Evolutionary conservation across 257 asterid genomes (phyloP).

Genomic region (Solanum virginianum): DNA sequence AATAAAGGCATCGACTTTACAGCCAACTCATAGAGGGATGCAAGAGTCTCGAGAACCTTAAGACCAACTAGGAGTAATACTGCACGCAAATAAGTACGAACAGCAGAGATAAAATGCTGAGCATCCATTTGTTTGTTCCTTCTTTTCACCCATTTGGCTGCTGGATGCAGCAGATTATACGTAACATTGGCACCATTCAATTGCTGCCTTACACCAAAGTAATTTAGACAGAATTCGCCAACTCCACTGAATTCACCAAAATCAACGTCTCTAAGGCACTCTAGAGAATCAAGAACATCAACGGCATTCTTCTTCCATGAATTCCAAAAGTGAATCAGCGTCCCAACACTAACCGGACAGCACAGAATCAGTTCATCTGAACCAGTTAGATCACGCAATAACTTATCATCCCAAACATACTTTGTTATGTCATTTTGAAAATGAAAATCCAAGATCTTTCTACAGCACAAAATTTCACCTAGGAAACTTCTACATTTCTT

Average conservation of each 20-base stretch:
- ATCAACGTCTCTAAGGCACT: conserved; percentile 5
- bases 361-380: conserved; percentile 11
- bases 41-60: conserved; percentile 28
- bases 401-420: conserved; percentile 20
- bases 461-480: conserved; percentile 22
- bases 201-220: conserved; percentile 42
- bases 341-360: conserved; percentile 19
- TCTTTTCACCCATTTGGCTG: conserved; percentile 33
- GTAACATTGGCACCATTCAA: neutral
- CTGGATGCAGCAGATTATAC: conserved; percentile 26
- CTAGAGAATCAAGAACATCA: conserved; percentile 19
- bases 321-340: conserved; percentile 35
- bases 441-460: conserved; percentile 38
- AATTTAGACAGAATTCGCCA: conserved; percentile 25
- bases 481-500: neutral
- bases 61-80: conserved; percentile 33
- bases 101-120: conserved; percentile 25
- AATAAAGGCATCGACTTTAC: neutral
- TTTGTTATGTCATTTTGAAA: conserved; percentile 4
- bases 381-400: neutral
- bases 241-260: neutral
- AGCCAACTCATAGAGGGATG: conserved; percentile 9
- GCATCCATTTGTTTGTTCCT: conserved; percentile 1
- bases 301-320: conserved; percentile 15
- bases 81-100: conserved; percentile 21